Base-by-base conservation (phyloP, 176 grass and related monocot genomes). In the Leersia perrieri region DNA sequence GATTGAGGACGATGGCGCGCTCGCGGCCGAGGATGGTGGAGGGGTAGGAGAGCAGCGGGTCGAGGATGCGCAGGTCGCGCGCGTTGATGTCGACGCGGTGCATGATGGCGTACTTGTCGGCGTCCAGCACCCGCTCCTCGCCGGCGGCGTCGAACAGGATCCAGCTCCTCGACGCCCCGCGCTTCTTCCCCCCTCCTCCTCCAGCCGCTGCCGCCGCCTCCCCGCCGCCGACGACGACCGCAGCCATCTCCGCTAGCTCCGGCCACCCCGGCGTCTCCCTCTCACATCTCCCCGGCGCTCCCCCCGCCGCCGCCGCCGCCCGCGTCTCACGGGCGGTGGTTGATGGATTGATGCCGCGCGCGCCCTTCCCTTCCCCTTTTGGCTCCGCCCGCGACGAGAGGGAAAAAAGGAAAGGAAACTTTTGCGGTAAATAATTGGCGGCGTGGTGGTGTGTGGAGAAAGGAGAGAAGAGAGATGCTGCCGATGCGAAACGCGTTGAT, bases 41-140 rank as follows among this genome's bases (percentile, higher is more conserved):
- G 12, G 97, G 96, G 85, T 99, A 95, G 27, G 97, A 99, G 63
- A 99, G 89, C 28, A 99, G 81, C 64, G 97, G 97, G 87, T 99
- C 97, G 53, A 99, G 77, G 78, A 99, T 99, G 72, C 93, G 88
- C 58, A 99, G 89, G 86, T 99, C 97, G 29, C 97, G 91, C 41
- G 97, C 93, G 76, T 99, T 88, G 82, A 99, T 96, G 84, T 99
- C 90, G 68, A 92, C 93, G 66, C 97, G 85, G 68, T 91, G 93
- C 97, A 99, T 99, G 86, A 99, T 99, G 47, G 90, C 93, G 58
- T 99, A 96, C 82, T 99, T 99, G 68, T 99, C 89, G 60, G 90
- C 90, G 81, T 99, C 97, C 65, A 99, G 87, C 72, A 92, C 84
- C 82, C 86, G 87, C 57, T 77, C 97, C 39, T 93, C 91, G 57